Conservation (phyloP, 2,329 filamentous ascomycete genomes). For the Xylariaceae sp. region DNA sequence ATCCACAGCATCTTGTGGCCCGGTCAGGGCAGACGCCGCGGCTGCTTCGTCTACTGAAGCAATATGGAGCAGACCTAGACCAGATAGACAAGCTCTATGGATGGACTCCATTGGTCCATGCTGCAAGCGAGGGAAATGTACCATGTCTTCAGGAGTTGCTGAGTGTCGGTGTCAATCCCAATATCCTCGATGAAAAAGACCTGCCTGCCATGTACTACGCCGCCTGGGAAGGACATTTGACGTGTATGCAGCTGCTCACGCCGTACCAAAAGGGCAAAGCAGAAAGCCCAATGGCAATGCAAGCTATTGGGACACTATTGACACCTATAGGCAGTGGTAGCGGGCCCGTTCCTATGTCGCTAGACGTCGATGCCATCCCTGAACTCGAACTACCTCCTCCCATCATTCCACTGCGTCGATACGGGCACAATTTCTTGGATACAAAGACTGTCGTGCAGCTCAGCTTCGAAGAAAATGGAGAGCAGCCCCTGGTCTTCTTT, state of each 20-base stretch:
- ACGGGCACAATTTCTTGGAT: constrained; percentile 98
- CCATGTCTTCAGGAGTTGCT: constrained; percentile 84
- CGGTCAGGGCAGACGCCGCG: constrained; percentile 83
- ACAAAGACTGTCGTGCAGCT: constrained; percentile 97
- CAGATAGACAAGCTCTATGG: constrained; percentile 95
- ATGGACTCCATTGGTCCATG: constrained; percentile 96
- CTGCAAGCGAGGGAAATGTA: constrained; percentile 94
- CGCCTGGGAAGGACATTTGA: constrained; percentile 94
- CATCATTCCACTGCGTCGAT: constrained; percentile 91
- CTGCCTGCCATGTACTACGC: constrained; percentile 98
- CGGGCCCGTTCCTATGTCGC: constrained; percentile 65
- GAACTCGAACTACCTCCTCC: constrained; percentile 91
- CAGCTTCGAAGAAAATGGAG: constrained; percentile 78
- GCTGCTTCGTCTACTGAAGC: constrained; percentile 79
- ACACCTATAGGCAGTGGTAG: constrained; percentile 55
- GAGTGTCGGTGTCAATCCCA: constrained; percentile 77
- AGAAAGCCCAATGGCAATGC: constrained; percentile 53
- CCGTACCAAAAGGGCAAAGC: constrained; percentile 57
- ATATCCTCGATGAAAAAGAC: constrained; percentile 88
- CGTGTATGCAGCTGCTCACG: constrained; percentile 89
- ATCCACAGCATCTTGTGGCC: constrained; percentile 95
- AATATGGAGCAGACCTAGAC: constrained; percentile 87
- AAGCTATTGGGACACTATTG: constrained; percentile 47
- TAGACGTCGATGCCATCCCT: constrained; percentile 88
- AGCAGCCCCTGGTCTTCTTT: constrained; percentile 89